Percentiles rank a stretch among this genome's conserved stretches.
phyloP scores from a whole-genome alignment of 331 rosid genomes.

The Erythrophleum ivorense region DNA sequence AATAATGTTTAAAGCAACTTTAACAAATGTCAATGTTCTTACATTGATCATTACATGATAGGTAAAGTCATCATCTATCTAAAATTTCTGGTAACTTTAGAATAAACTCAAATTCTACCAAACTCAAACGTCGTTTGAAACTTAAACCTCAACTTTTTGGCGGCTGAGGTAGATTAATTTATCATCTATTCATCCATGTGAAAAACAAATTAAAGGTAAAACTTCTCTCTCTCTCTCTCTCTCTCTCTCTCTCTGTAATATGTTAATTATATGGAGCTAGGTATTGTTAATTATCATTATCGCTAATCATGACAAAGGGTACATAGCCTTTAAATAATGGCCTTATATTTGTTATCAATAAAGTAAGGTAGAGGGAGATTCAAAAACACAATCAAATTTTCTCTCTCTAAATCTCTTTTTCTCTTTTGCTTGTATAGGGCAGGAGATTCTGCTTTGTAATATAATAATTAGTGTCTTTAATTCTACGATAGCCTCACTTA shows the following conservation, averaged over 20 bases:
- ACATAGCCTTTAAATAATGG: conserved; percentile 51
- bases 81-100: conserved; percentile 32
- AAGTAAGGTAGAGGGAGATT: conserved; percentile 39
- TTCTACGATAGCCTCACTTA: conserved; percentile 45
- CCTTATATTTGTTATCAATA: conserved; percentile 51
- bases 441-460: conserved; percentile 45
- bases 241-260: not conserved
- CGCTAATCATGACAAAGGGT: conserved; percentile 48
- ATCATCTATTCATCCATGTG: conserved; percentile 36
- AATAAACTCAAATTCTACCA: conserved; percentile 12
- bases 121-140: conserved; percentile 12
- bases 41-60: conserved; percentile 31
- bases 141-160: conserved; percentile 30
- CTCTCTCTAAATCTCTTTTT: conserved; percentile 23
- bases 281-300: conserved; percentile 48
- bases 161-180: not conserved
- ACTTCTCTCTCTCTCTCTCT: not conserved
- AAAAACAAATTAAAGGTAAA: conserved; percentile 22
- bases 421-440: conserved; percentile 14
- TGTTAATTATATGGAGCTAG: conserved; percentile 31
- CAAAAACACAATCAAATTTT: conserved; percentile 41
- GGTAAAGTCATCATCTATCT: conserved; percentile 22
- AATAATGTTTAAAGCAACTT: conserved; percentile 22
- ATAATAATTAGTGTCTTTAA: conserved; percentile 42
- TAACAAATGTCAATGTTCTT: conserved; percentile 30